These are phyloP conservation scores for Melocanna baccifera DNA, from an alignment of 176 grass and related monocot genomes.

Conservation along the genomic window DNA sequence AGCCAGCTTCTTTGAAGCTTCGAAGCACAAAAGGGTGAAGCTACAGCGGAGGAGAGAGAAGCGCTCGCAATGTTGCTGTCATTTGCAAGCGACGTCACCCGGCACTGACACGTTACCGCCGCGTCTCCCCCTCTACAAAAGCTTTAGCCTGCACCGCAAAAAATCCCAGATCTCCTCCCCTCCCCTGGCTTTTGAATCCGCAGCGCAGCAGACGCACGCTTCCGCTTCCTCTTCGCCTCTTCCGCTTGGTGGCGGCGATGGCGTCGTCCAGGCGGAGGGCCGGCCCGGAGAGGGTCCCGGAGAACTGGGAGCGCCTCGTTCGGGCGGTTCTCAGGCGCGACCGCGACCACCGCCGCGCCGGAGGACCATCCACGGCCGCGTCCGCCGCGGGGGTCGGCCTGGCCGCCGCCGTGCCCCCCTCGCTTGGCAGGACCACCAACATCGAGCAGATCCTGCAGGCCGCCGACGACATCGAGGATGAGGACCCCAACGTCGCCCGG, in stretches of 20 bases:
- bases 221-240: too few species aligned
- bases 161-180: too few species aligned
- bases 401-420: constrained; percentile 58
- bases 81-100: too few species aligned
- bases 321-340: constrained; percentile 56
- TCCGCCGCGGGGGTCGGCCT: constrained; percentile 20
- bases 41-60: too few species aligned
- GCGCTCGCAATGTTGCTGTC: too few species aligned
- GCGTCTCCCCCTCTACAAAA: too few species aligned
- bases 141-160: too few species aligned
- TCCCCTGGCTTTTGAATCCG: too few species aligned
- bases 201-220: too few species aligned
- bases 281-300: constrained; percentile 39
- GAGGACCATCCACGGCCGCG: constrained; percentile 16
- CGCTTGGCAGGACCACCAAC: constrained; percentile 62
- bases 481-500: constrained; percentile 77
- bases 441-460: constrained; percentile 90
- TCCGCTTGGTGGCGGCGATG: neutral
- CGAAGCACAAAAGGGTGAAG: too few species aligned
- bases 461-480: constrained; percentile 77
- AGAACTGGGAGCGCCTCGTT: constrained; percentile 92
- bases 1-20: too few species aligned
- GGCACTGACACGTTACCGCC: too few species aligned
- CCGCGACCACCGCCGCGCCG: constrained; percentile 34
- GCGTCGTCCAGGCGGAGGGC: constrained; percentile 42